Conservation (phyloP, 495 filamentous ascomycete species). For the Parathielavia hyrcaniae region DNA sequence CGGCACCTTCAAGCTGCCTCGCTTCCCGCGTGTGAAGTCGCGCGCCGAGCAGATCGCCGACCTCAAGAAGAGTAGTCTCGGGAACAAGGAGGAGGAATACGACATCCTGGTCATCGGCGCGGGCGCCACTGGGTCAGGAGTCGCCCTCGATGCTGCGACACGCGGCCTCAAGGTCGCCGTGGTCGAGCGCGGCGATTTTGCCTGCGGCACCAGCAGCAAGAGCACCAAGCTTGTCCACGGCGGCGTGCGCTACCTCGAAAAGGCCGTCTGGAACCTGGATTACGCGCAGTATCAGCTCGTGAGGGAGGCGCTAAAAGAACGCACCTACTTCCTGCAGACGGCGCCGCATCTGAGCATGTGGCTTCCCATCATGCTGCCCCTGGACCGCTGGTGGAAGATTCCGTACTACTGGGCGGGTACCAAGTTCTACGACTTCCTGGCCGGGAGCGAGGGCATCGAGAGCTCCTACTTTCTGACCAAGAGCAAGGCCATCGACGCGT, state of each 20-base stretch:
- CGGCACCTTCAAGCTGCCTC: constrained; percentile 71
- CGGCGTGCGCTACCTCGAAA: constrained; percentile 92
- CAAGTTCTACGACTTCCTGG: constrained; percentile 90
- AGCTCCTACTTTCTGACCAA: constrained; percentile 93
- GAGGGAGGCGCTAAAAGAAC: constrained; percentile 89
- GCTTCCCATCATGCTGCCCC: constrained; percentile 95
- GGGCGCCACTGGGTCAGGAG: constrained; percentile 86
- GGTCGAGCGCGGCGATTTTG: constrained; percentile 95
- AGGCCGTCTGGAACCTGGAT: constrained; percentile 94
- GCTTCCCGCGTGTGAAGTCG: constrained; percentile 71
- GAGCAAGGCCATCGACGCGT: constrained; percentile 89
- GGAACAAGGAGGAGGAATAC: constrained; percentile 50
- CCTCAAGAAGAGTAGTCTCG: constrained; percentile 43
- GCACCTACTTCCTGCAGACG: constrained; percentile 92
- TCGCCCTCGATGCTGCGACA: constrained; percentile 90
- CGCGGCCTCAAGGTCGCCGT: constrained; percentile 87
- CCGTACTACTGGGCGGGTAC: constrained; percentile 98
- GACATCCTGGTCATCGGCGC: constrained; percentile 88
- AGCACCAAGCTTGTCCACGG: constrained; percentile 97
- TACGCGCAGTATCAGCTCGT: constrained; percentile 93
- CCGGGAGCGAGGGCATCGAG: constrained; percentile 93
- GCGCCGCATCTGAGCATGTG: constrained; percentile 91
- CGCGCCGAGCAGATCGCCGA: constrained; percentile 60
- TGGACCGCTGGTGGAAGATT: constrained; percentile 94
- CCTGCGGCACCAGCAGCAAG: constrained; percentile 88